Evolutionary conservation across 2,329 filamentous ascomycete species (phyloP).

Genomic region (Tympanopsis confertula): DNA sequence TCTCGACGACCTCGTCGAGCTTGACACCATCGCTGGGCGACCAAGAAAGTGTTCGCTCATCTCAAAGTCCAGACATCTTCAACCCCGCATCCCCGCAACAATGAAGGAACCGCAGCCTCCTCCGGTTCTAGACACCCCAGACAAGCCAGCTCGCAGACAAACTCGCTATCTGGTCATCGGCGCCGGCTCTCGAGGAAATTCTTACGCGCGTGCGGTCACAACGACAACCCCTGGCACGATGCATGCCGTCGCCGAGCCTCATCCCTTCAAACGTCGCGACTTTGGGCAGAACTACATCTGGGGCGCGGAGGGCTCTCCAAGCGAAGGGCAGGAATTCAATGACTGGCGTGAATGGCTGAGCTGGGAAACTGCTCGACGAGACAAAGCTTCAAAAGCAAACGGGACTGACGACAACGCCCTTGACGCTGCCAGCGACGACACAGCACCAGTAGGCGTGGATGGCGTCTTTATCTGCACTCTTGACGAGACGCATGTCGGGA

Average conservation of each 20-base stretch:
- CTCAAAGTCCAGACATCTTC: no score
- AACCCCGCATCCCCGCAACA: neutral
- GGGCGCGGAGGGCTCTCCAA: conserved; percentile 32
- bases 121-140: neutral
- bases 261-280: conserved; percentile 60
- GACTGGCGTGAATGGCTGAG: conserved; percentile 67
- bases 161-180: conserved; percentile 70
- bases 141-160: conserved; percentile 16
- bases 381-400: conserved; percentile 21
- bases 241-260: conserved; percentile 70
- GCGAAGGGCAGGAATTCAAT: conserved; percentile 56
- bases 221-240: conserved; percentile 57
- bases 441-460: conserved; percentile 28
- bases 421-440: conserved; percentile 4
- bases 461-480: conserved; percentile 63
- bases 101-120: neutral
- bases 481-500: conserved; percentile 79
- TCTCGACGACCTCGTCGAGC: no score
- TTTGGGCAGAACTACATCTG: conserved; percentile 68
- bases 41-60: no score
- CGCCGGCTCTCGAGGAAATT: conserved; percentile 66
- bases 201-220: conserved; percentile 61
- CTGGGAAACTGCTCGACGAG: conserved; percentile 56
- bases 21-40: no score
- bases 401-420: neutral